Percentiles rank a stretch among this genome's conserved stretches.
phyloP scores from a whole-genome alignment of 2,329 filamentous ascomycete species.

The Colletotrichum sp. region DNA sequence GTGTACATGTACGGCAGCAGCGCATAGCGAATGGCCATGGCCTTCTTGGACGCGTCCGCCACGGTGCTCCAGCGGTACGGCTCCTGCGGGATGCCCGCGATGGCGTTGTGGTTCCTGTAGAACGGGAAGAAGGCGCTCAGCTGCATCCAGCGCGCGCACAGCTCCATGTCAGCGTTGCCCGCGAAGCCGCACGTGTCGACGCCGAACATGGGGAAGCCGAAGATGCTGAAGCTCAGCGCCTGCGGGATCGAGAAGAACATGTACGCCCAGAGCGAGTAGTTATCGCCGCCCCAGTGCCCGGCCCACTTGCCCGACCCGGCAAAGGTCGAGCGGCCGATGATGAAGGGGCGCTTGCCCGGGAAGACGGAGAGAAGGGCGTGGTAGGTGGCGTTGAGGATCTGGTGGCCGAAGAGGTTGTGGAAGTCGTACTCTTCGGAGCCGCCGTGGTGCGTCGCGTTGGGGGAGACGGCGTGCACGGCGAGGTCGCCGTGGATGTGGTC shows the following conservation, averaged over 20 bases:
- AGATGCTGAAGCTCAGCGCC: slow-evolving; percentile 74
- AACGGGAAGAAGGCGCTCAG: slow-evolving; percentile 78
- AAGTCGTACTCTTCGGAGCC: slow-evolving; percentile 80
- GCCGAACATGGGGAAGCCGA: slow-evolving; percentile 80
- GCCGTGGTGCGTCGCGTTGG: slow-evolving; percentile 79
- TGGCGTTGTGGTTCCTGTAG: slow-evolving; percentile 77
- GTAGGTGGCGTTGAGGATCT: slow-evolving; percentile 80
- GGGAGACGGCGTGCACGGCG: slow-evolving; percentile 73
- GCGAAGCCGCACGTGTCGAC: slow-evolving; percentile 74
- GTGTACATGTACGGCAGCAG: slow-evolving; percentile 81
- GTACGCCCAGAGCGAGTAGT: slow-evolving; percentile 71
- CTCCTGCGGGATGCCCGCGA: slow-evolving; percentile 69
- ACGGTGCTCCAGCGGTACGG: slow-evolving; percentile 74
- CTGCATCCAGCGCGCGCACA: slow-evolving; percentile 79
- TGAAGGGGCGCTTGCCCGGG: slow-evolving; percentile 76
- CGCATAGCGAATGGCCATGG: slow-evolving; percentile 74
- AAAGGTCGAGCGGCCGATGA: slow-evolving; percentile 85
- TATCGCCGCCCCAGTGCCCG: slow-evolving; percentile 85
- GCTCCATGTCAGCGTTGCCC: slow-evolving; percentile 70
- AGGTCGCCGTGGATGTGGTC: slow-evolving; percentile 77
- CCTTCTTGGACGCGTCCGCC: slow-evolving; percentile 65
- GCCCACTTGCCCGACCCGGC: slow-evolving; percentile 77
- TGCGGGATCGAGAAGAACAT: slow-evolving; percentile 82
- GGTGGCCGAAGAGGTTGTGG: slow-evolving; percentile 80
- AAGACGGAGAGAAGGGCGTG: slow-evolving; percentile 69